Percentiles rank a stretch among this genome's conserved stretches.
Evolutionary conservation across 2,329 filamentous ascomycete species (phyloP).

Genomic region (Colletotrichum acutatum): DNA sequence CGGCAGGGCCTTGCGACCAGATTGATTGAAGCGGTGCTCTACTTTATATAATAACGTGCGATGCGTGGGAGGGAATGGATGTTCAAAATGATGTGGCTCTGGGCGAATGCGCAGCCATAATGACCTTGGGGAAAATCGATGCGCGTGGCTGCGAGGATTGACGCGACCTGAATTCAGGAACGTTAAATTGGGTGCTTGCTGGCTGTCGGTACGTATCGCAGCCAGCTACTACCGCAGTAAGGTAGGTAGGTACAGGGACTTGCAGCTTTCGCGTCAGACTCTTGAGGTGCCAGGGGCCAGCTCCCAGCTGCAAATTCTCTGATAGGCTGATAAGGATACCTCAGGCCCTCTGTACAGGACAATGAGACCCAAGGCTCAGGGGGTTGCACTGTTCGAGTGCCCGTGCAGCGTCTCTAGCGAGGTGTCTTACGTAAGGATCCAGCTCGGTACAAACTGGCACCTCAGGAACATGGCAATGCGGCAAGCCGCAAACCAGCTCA

Average conservation of each 20-base stretch:
- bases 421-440: neutral
- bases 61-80: neutral
- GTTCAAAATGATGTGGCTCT: neutral
- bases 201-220: conserved; percentile 1
- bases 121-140: neutral
- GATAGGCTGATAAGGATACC: neutral
- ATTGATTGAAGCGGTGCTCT: neutral
- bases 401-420: neutral
- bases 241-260: neutral
- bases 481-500: neutral
- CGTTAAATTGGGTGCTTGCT: neutral
- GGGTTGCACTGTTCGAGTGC: neutral
- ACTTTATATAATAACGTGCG: neutral
- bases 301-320: neutral
- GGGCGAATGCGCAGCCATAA: neutral
- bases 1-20: neutral
- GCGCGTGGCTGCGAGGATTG: neutral
- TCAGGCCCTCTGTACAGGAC: neutral
- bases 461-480: conserved; percentile 6
- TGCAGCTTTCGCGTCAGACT: neutral
- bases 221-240: neutral
- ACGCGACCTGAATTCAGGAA: conserved; percentile 8
- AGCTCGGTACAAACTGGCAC: neutral
- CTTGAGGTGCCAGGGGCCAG: neutral
- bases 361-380: neutral